These are phyloP conservation scores for Limonium bicolor DNA, from an alignment of 148 eudicot genomes.

Conservation along the genomic window DNA sequence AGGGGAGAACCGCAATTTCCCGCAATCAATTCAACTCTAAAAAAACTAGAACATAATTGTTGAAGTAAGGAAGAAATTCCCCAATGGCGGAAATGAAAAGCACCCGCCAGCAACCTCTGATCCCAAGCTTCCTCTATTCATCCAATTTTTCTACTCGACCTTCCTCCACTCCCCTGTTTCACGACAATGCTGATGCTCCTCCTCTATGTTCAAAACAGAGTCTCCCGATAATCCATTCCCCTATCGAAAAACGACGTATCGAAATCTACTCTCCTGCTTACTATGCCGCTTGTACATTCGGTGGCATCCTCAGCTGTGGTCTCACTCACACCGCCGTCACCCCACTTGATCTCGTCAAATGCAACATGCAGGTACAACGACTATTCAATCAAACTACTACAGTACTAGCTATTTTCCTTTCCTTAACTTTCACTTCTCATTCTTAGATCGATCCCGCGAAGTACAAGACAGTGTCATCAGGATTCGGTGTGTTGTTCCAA, in stretches of 20 bases:
- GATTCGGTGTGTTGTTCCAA: conserved; percentile 34
- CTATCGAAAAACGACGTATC: too few species aligned
- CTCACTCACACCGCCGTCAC: conserved; percentile 64
- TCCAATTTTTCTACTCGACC: too few species aligned
- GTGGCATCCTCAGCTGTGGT: conserved; percentile 47
- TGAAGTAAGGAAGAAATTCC: too few species aligned
- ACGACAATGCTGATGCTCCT: neutral
- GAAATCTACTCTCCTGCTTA: conserved; percentile 35
- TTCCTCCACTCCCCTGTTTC: neutral
- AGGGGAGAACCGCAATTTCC: too few species aligned
- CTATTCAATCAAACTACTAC: too few species aligned
- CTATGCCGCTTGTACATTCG: conserved; percentile 42
- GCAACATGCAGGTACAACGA: conserved; percentile 88
- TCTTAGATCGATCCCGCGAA: conserved; percentile 44
- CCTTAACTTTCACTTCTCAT: neutral
- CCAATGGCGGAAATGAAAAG: conserved; percentile 12
- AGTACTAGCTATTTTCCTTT: neutral
- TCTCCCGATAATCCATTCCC: too few species aligned
- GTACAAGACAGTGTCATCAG: conserved; percentile 44
- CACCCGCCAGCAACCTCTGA: conserved; percentile 8
- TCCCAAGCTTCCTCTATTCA: conserved; percentile 25
- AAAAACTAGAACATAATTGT: too few species aligned
- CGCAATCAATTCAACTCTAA: too few species aligned
- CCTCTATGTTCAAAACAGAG: too few species aligned
- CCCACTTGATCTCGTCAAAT: conserved; percentile 67